These are phyloP conservation scores for Amphicarpaea edgeworthii DNA, from an alignment of 306 rosid genomes.

Conservation along the genomic window DNA sequence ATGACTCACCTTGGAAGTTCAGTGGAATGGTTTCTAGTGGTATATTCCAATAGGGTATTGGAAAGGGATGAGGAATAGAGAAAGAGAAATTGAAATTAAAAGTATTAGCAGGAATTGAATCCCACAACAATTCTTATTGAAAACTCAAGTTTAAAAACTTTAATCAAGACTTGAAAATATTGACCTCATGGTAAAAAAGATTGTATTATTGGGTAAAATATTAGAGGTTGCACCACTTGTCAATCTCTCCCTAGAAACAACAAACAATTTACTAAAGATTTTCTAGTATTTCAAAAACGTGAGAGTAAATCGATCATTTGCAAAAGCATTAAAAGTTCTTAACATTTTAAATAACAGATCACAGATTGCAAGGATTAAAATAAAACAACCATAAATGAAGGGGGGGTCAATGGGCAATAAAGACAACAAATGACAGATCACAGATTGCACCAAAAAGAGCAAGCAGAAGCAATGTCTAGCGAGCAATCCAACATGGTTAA, in stretches of 20 bases:
- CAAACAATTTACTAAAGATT: no score
- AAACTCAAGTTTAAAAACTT: no score
- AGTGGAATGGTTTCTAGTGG: neutral
- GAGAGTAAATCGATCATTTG: no score
- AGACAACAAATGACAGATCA: neutral
- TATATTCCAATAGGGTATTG: neutral
- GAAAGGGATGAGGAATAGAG: neutral
- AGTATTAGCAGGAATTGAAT: neutral
- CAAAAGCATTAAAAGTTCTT: neutral
- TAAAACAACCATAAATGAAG: neutral
- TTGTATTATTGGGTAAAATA: no score
- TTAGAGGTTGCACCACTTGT: no score
- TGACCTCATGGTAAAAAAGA: no score
- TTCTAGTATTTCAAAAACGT: no score
- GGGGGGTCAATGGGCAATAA: neutral
- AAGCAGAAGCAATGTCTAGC: constrained; percentile 19
- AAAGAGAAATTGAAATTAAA: neutral
- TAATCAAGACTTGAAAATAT: no score
- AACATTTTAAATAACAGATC: no score
- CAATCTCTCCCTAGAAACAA: no score
- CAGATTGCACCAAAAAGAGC: neutral
- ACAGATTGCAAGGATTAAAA: no score
- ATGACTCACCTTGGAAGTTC: neutral
- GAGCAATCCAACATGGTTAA: constrained; percentile 13
- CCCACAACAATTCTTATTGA: no score